Evolutionary conservation across 2,329 filamentous ascomycete species (phyloP), one percentile per base, ranked within the genome.

Genomic region (Aspergillus clavatus): DNA sequence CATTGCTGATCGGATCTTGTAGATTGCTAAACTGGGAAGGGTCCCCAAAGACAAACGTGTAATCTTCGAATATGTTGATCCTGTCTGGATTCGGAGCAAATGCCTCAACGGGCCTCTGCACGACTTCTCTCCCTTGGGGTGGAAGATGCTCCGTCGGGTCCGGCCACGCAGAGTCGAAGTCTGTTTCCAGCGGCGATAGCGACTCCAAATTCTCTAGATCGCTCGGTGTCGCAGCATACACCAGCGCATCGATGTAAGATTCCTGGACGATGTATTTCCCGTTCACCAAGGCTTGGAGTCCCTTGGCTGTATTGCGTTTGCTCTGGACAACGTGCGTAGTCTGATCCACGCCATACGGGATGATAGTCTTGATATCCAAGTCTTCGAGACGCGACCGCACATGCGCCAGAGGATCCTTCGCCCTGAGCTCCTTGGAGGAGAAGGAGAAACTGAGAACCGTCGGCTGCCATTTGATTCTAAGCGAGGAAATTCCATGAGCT

Each of bases 241-340:
- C 74, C 1, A 97, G 70, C 0, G 85, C 84, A 51, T 89, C 81
- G 11, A 95, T 73, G 55, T 86, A 97, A 0, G 78, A 72, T 27
- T 79, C 76, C 3, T 81, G 81, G 8, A 97, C 89, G 33, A 97
- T 83, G 55, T 83, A 81, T 65, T 79, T 85, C 11, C 81, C 89
- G 57, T 89, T 86, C 28, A 96, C 83, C 7, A 98, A 74, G 2
- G 88, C 91, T 61, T 94, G 89, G 2, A 98, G 74, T 0, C 87
- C 88, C 54, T 89, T 89, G 0, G 90, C 80, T 0, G 89, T 91
- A 64, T 97, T 98, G 38, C 93, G 80, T 68, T 95, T 96, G 64
- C 83, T 87, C 6, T 88, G 83, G 26, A 97, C 82, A 8, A 95
- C 86, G 66, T 97, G 90, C 0, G 91, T 95, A 0, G 91, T 96